Percentiles rank a stretch among this genome's conserved stretches.
phyloP scores from a whole-genome alignment of 345 rosid species.

The Psidium friedrichsthalianum region DNA sequence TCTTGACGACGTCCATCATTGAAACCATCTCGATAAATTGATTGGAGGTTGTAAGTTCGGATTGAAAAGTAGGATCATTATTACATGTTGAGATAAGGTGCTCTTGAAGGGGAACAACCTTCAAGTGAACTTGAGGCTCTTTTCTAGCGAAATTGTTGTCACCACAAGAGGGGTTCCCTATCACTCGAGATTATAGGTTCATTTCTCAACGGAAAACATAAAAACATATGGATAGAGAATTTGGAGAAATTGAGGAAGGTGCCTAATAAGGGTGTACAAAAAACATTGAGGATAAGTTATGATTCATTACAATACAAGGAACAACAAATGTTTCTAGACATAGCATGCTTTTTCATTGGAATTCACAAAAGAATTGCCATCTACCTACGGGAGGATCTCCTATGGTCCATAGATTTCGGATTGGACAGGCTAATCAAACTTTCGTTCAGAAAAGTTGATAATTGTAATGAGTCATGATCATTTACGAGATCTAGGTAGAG shows the following conservation, averaged over 20 bases:
- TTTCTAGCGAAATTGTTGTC: not conserved
- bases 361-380: not conserved
- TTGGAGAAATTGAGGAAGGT: not conserved
- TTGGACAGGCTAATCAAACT: rapidly evolving
- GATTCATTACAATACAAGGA: not conserved
- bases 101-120: not conserved
- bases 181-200: not conserved
- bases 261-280: not conserved
- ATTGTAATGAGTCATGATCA: not conserved
- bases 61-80: not conserved
- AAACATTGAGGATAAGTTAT: not conserved
- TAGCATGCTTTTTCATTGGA: not conserved
- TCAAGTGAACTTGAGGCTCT: too few species aligned
- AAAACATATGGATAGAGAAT: not conserved
- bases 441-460: not conserved
- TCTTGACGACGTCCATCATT: not conserved
- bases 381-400: not conserved
- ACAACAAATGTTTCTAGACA: not conserved
- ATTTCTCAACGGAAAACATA: not conserved
- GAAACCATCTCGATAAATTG: not conserved
- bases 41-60: not conserved
- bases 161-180: not conserved
- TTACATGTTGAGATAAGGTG: not conserved
- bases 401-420: rapidly evolving
- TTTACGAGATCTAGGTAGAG: not conserved